Conservation (phyloP, 2,329 filamentous ascomycete species). For the Fusarium stilboides region DNA sequence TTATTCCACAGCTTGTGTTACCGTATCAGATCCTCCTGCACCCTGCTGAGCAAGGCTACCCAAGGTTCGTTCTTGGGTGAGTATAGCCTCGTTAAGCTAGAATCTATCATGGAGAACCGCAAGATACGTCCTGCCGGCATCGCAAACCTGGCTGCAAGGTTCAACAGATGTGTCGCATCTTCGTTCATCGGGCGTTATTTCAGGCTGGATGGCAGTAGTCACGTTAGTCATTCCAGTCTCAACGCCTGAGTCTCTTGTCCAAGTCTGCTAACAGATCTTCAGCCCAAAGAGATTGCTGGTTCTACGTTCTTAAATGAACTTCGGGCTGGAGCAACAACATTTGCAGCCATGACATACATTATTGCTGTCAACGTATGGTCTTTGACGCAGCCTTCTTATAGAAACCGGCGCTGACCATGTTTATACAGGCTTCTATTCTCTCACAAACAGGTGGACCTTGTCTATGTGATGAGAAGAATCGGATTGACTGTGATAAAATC, state of each 20-base stretch:
- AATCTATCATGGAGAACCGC: slow-evolving; percentile 19
- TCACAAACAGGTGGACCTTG: slow-evolving; percentile 39
- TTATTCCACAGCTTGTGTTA: background rate
- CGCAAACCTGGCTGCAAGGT: background rate
- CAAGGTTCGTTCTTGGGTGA: too few species aligned
- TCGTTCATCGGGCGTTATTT: slow-evolving; percentile 35
- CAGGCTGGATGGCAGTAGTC: slow-evolving; percentile 36
- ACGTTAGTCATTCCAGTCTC: slow-evolving; percentile 19
- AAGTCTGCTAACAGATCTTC: background rate
- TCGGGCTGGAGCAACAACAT: slow-evolving; percentile 73
- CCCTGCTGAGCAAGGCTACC: background rate
- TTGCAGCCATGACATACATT: slow-evolving; percentile 50
- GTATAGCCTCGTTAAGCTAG: background rate
- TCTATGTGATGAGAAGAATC: slow-evolving; percentile 31
- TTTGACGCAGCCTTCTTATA: background rate
- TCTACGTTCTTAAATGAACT: slow-evolving; percentile 74
- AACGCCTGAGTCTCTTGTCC: background rate
- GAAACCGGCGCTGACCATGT: background rate
- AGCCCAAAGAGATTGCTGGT: slow-evolving; percentile 66
- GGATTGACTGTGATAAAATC: slow-evolving; percentile 61
- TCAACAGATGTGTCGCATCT: slow-evolving; percentile 23
- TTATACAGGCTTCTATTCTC: slow-evolving; percentile 24
- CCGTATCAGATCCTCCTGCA: background rate
- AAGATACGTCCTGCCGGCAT: slow-evolving; percentile 3
- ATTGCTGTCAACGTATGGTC: slow-evolving; percentile 45